Evolutionary conservation across 345 rosid species (phyloP).

Genomic region (Abelmoschus esculentus): DNA sequence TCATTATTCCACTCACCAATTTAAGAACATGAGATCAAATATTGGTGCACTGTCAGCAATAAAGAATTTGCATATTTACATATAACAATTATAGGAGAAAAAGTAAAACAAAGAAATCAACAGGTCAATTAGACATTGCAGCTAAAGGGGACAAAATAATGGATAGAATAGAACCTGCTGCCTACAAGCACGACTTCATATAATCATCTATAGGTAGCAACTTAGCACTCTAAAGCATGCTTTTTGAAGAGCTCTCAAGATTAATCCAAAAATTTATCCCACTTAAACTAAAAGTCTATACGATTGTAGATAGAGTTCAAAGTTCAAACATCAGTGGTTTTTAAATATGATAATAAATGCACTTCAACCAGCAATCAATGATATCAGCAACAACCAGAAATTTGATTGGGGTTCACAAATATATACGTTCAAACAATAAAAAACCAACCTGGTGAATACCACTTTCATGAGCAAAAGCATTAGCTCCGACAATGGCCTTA

Average conservation of each 20-base stretch:
- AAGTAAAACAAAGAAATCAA: neutral
- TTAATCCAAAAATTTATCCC: neutral
- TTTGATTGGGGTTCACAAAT: neutral
- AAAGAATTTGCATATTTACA: neutral
- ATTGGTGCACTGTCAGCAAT: neutral
- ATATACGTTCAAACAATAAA: neutral
- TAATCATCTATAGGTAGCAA: neutral
- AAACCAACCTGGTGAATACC: constrained; percentile 82
- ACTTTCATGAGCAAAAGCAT: constrained; percentile 97
- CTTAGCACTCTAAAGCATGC: neutral
- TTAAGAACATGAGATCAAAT: neutral
- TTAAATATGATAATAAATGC: neutral
- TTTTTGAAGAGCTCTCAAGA: neutral
- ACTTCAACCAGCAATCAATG: neutral
- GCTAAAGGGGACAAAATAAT: neutral
- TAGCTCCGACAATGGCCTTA: constrained; percentile 93
- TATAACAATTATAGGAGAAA: neutral
- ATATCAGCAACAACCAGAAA: neutral
- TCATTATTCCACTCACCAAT: neutral
- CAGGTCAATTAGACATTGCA: neutral
- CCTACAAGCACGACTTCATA: neutral
- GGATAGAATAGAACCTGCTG: neutral
- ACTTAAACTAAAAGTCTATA: neutral
- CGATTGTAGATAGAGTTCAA: neutral
- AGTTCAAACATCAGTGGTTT: neutral